Base-by-base conservation (phyloP, 768 basidiomycete genomes). In the Pisolithus orientalis region DNA sequence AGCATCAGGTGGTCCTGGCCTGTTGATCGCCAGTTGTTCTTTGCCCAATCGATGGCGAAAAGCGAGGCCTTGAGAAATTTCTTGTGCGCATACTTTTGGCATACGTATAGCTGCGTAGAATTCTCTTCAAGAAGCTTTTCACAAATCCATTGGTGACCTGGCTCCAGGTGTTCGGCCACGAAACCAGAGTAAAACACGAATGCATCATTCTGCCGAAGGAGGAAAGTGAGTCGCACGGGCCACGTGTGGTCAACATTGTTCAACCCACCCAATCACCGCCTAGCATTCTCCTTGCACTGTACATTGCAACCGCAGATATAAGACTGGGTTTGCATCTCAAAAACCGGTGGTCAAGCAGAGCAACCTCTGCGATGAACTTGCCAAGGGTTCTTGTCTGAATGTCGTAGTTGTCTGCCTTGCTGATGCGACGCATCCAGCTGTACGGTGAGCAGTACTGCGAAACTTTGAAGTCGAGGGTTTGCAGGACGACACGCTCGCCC, bases 381-480 rank as follows among this genome's bases (percentile, higher is more conserved):
- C 92, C 88, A 45, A 99, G 74, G 27, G 96, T 99, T 56, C 96
- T 78, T 13, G 96, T 99, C 67, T 97, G 95, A 64, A 98, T 85
- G 65, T 98, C 93, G 68, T 98, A 99, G 69, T 95, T 90, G 72
- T 99, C 96, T 34, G 96, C 95, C 70, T 94, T 96, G 80, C 91
- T 94, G 67, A 99, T 98, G 62, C 86, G 87, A 54, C 96, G 83
- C 80, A 98, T 94, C 95, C 96, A 98, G 67, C 90, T 93, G 75
- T 98, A 98, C 4, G 96, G 96, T 48, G 94, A 96, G 74, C 96
- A 98, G 72, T 99, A 99, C 55, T 94, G 86, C 54, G 94, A 97
- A 70, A 99, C 68, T 69, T 87, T 84, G 74, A 98, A 98, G 56
- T 96, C 93, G 50, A 99, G 81, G 29, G 91, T 90, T 74, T 94